phyloP scores from a whole-genome alignment of 768 basidiomycete genomes.

The Chalciporus sphaerocephalus region DNA sequence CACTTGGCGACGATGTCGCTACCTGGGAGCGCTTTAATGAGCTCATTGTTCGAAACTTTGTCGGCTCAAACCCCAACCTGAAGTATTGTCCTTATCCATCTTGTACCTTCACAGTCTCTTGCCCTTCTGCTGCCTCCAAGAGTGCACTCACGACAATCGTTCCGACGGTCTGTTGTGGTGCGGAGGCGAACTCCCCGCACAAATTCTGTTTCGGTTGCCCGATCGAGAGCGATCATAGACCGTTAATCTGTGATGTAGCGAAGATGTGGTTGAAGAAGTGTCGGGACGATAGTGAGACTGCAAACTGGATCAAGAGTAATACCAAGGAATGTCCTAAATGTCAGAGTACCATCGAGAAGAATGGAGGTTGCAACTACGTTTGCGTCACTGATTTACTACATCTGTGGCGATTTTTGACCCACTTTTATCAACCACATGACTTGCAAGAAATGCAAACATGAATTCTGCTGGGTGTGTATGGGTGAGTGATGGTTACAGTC shows the following conservation, averaged over 20 bases:
- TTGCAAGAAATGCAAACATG: slow-evolving; percentile 98
- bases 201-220: slow-evolving; percentile 94
- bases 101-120: slow-evolving; percentile 93
- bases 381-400: slow-evolving; percentile 68
- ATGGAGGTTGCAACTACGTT: slow-evolving; percentile 98
- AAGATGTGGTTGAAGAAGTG: slow-evolving; percentile 97
- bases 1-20: slow-evolving; percentile 52
- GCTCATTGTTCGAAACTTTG: slow-evolving; percentile 85
- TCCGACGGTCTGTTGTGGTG: slow-evolving; percentile 85
- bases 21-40: slow-evolving; percentile 75
- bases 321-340: slow-evolving; percentile 98
- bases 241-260: slow-evolving; percentile 84
- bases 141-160: slow-evolving; percentile 72
- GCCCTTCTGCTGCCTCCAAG: slow-evolving; percentile 74
- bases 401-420: slow-evolving; percentile 22
- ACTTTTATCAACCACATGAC: slow-evolving; percentile 84
- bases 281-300: slow-evolving; percentile 94
- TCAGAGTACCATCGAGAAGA: slow-evolving; percentile 99
- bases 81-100: slow-evolving; percentile 95
- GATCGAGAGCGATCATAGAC: slow-evolving; percentile 85
- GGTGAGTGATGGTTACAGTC: slow-evolving; percentile 49
- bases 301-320: slow-evolving; percentile 99
- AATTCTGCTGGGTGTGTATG: slow-evolving; percentile 99
- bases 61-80: slow-evolving; percentile 73
- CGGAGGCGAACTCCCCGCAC: slow-evolving; percentile 53